phyloP scores from a whole-genome alignment of 306 rosid genomes.

The Castanea crenata region DNA sequence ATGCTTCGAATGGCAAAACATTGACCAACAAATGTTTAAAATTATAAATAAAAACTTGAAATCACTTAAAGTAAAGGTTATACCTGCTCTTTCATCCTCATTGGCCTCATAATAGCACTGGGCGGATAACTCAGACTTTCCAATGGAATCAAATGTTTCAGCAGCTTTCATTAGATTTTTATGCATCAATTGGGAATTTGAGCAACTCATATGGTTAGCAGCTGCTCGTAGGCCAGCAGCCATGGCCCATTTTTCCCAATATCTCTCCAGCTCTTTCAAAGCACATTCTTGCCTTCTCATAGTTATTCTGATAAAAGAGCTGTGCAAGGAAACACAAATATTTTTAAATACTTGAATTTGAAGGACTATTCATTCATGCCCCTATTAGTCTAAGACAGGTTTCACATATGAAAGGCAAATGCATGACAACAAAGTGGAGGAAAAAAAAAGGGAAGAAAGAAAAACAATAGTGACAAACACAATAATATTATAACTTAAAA shows the following conservation, averaged over 20 bases:
- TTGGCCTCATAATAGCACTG: conserved; percentile 64
- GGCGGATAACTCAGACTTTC: conserved; percentile 59
- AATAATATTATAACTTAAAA: too few species aligned
- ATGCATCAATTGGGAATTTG: conserved; percentile 42
- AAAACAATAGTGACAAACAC: too few species aligned
- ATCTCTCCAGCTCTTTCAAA: conserved; percentile 69
- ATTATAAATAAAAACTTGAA: too few species aligned
- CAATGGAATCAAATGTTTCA: conserved; percentile 57
- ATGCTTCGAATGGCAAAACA: too few species aligned
- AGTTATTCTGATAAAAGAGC: conserved; percentile 63
- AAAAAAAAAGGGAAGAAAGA: too few species aligned
- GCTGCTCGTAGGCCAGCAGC: conserved; percentile 64
- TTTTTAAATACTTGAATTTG: too few species aligned
- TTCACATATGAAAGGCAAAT: not conserved
- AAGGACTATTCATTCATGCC: too few species aligned
- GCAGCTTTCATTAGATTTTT: conserved; percentile 75
- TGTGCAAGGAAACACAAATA: conserved; percentile 27
- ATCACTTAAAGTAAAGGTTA: not conserved
- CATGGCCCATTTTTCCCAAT: conserved; percentile 73
- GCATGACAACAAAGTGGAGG: too few species aligned
- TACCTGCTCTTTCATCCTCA: conserved; percentile 70
- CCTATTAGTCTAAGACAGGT: too few species aligned
- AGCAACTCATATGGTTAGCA: conserved; percentile 43
- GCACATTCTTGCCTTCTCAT: conserved; percentile 73
- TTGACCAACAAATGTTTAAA: too few species aligned